Evolutionary conservation across 352 stramenopile species (phyloP).

Genomic region (Phytopythium boreale): DNA sequence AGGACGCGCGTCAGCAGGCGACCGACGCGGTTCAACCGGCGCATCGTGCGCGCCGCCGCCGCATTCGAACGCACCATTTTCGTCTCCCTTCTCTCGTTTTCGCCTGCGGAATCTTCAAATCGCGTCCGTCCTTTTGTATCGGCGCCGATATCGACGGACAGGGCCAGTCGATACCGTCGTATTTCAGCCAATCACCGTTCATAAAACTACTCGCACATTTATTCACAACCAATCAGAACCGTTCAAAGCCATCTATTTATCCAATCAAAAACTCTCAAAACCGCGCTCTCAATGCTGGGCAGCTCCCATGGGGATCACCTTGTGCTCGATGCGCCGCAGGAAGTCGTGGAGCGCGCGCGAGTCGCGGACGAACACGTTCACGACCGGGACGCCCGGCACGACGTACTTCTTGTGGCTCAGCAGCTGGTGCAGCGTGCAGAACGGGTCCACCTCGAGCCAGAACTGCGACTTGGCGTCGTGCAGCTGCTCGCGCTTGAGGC

Average conservation of each 20-base stretch:
- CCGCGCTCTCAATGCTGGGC: conserved; percentile 14
- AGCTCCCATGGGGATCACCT: conserved; percentile 46
- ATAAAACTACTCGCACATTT: not conserved
- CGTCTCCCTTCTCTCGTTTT: not conserved
- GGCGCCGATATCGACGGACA: not conserved
- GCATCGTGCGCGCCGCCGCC: not conserved
- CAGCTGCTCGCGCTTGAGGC: conserved; percentile 61
- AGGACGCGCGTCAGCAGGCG: not conserved
- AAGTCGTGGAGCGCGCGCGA: conserved; percentile 64
- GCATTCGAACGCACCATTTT: conserved; percentile 1
- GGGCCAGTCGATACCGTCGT: not conserved
- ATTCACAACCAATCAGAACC: conserved; percentile 5
- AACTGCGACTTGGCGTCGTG: conserved; percentile 74
- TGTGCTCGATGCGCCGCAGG: conserved; percentile 60
- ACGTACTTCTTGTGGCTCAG: conserved; percentile 76
- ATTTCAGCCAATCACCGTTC: conserved; percentile 21
- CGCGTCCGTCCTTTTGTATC: not conserved
- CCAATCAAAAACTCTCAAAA: not conserved
- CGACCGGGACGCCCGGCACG: conserved; percentile 76
- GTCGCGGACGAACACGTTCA: conserved; percentile 80
- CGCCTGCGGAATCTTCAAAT: not conserved
- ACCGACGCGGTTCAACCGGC: too few species aligned
- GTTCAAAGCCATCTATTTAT: not conserved
- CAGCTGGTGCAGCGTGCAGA: conserved; percentile 74
- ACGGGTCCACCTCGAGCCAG: conserved; percentile 78